A percentile compares a stretch with the other conserved stretches of the same genome.
These are phyloP conservation scores for Zopfochytrium polystomum DNA, from an alignment of 371 early-diverging fungal genomes.

Conservation along the genomic window DNA sequence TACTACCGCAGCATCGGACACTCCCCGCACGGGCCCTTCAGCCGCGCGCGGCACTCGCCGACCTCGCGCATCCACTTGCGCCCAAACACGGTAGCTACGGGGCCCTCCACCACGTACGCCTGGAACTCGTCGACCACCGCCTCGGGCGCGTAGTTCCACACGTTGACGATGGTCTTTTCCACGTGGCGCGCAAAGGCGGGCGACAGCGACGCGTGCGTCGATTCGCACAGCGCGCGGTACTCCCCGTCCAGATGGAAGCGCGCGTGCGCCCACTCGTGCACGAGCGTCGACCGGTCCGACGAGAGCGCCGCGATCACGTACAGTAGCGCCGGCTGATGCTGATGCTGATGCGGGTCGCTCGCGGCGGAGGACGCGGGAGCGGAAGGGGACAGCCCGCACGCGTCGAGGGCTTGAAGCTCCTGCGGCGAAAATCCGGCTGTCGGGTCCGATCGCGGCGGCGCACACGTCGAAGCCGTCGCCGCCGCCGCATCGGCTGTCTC, in stretches of 20 bases:
- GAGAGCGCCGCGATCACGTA: constrained; percentile 32
- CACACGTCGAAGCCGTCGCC: no score
- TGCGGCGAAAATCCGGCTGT: no score
- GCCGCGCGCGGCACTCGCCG: constrained; percentile 9
- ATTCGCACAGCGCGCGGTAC: constrained; percentile 25
- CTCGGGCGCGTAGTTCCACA: constrained; percentile 38
- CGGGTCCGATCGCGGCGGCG: no score
- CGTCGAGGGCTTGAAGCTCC: not conserved
- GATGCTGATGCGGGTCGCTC: no score
- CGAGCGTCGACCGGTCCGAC: constrained; percentile 37
- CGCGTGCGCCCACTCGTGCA: constrained; percentile 52
- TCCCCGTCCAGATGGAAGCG: constrained; percentile 20
- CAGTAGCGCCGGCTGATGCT: no score
- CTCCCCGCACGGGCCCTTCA: constrained; percentile 23
- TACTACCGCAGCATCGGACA: constrained; percentile 1
- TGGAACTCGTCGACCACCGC: constrained; percentile 49
- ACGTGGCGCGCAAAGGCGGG: constrained; percentile 14
- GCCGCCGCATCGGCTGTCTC: no score
- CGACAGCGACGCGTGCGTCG: constrained; percentile 18
- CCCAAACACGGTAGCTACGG: constrained; percentile 43
- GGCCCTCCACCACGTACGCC: constrained; percentile 46
- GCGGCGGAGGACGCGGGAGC: not conserved
- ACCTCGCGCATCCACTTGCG: constrained; percentile 27
- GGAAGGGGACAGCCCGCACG: not conserved
- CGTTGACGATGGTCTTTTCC: constrained; percentile 27